A percentile compares a stretch with the other conserved stretches of the same genome.
Evolutionary conservation across 2,329 filamentous ascomycete species (phyloP).

Genomic region (Cordyceps fumosorosea): DNA sequence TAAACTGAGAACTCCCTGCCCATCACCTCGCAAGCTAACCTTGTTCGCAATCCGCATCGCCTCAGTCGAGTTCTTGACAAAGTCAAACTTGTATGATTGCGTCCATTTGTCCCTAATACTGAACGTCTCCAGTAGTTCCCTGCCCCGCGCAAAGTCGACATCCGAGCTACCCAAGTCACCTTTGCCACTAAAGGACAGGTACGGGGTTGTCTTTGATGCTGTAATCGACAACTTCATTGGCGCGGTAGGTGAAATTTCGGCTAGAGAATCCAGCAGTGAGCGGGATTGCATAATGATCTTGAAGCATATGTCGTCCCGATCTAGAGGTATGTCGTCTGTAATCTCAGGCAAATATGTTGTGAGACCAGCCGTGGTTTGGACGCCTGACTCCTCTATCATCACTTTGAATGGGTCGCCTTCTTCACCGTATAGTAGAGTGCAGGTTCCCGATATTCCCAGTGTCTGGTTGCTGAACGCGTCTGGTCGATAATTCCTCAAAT

Average conservation of each 20-base stretch:
- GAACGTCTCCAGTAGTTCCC: constrained; percentile 69
- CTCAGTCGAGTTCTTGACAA: constrained; percentile 76
- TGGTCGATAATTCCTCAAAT: constrained; percentile 53
- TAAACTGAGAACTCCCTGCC: constrained; percentile 82
- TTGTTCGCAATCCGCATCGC: constrained; percentile 94
- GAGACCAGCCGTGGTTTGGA: constrained; percentile 84
- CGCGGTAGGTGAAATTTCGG: constrained; percentile 63
- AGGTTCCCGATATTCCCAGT: constrained; percentile 78
- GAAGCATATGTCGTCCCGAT: constrained; percentile 70
- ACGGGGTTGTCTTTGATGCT: constrained; percentile 57
- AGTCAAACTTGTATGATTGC: constrained; percentile 79
- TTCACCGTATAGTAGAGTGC: constrained; percentile 70
- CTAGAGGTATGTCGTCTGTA: constrained; percentile 79
- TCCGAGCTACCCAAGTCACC: constrained; percentile 54
- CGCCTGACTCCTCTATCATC: constrained; percentile 75
- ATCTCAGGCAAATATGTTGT: constrained; percentile 77
- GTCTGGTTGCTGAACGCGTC: constrained; percentile 80
- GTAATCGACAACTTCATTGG: constrained; percentile 66
- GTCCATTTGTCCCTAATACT: constrained; percentile 52
- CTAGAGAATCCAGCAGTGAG: constrained; percentile 64
- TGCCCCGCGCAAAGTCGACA: constrained; percentile 59
- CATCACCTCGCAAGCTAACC: constrained; percentile 82
- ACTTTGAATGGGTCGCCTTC: constrained; percentile 76
- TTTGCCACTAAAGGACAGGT: constrained; percentile 64
- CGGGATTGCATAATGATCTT: constrained; percentile 90